phyloP scores from a whole-genome alignment of 2,329 filamentous ascomycete genomes.

The Zymoseptoria passerinii region DNA sequence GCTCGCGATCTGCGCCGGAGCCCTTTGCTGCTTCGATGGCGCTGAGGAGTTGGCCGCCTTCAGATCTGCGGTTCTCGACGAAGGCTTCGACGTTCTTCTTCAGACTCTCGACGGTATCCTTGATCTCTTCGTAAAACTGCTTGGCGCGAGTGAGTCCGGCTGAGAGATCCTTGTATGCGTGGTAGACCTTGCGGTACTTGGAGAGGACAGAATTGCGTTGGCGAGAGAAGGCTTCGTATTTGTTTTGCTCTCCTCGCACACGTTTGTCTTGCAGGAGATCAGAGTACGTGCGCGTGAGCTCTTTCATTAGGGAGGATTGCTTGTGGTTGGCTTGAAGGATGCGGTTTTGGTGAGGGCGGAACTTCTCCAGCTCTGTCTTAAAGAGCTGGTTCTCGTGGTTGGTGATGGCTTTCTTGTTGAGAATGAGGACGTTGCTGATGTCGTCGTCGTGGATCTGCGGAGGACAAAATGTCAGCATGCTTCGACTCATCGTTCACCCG shows the following conservation, averaged over 20 bases:
- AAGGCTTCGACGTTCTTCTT: slow-evolving; percentile 67
- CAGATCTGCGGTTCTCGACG: slow-evolving; percentile 84
- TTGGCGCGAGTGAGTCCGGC: slow-evolving; percentile 81
- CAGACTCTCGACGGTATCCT: slow-evolving; percentile 24
- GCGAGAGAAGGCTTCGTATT: slow-evolving; percentile 80
- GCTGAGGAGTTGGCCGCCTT: slow-evolving; percentile 80
- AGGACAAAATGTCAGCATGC: slow-evolving; percentile 8
- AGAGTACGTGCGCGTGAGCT: slow-evolving; percentile 80
- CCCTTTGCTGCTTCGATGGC: slow-evolving; percentile 77
- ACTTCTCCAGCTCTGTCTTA: slow-evolving; percentile 95
- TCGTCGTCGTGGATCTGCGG: slow-evolving; percentile 84
- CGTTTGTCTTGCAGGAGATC: slow-evolving; percentile 86
- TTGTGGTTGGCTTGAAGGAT: slow-evolving; percentile 92
- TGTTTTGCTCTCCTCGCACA: slow-evolving; percentile 86
- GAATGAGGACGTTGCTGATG: slow-evolving; percentile 90
- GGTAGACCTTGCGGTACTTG: slow-evolving; percentile 83
- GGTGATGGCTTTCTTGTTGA: slow-evolving; percentile 94
- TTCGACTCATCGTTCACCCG: background rate
- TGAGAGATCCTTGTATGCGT: slow-evolving; percentile 83
- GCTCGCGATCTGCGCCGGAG: slow-evolving; percentile 67
- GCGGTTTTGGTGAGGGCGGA: slow-evolving; percentile 82
- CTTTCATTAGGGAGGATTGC: slow-evolving; percentile 88
- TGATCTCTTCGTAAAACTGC: slow-evolving; percentile 85
- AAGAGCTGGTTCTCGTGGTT: slow-evolving; percentile 90
- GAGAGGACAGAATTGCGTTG: slow-evolving; percentile 73